These are phyloP conservation scores for Noccaea bulbosa DNA, from an alignment of 345 rosid genomes.

Conservation along the genomic window DNA sequence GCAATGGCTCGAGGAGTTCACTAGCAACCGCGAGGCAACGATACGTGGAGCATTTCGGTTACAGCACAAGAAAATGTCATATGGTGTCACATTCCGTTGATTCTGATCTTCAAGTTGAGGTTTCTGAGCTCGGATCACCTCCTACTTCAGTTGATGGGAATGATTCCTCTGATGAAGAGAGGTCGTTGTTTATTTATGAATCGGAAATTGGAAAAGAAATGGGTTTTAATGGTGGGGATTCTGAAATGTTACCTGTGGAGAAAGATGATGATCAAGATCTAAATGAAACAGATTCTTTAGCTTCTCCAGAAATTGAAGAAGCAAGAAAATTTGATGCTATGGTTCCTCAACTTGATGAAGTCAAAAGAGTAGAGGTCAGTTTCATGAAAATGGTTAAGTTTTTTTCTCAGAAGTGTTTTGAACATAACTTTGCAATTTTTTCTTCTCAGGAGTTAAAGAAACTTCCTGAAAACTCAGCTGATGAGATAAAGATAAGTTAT, in stretches of 20 bases:
- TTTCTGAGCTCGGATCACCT: slow-evolving; percentile 85
- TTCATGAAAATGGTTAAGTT: slow-evolving; percentile 19
- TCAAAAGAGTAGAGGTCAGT: slow-evolving; percentile 49
- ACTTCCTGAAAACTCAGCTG: slow-evolving; percentile 41
- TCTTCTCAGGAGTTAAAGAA: slow-evolving; percentile 44
- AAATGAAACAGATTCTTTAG: slow-evolving; percentile 22
- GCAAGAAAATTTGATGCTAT: slow-evolving; percentile 26
- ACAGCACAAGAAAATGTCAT: slow-evolving; percentile 49
- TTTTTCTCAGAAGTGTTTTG: not conserved
- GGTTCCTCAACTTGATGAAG: slow-evolving; percentile 31
- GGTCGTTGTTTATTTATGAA: slow-evolving; percentile 55
- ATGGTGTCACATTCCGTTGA: slow-evolving; percentile 68
- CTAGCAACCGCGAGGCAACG: slow-evolving; percentile 47
- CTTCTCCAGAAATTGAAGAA: slow-evolving; percentile 37
- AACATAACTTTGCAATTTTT: slow-evolving; percentile 10
- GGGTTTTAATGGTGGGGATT: slow-evolving; percentile 48
- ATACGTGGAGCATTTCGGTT: slow-evolving; percentile 51
- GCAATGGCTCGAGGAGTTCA: slow-evolving; percentile 50
- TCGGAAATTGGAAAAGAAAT: slow-evolving; percentile 55
- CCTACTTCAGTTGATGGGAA: slow-evolving; percentile 59
- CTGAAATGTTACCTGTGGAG: slow-evolving; percentile 22
- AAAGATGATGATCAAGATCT: slow-evolving; percentile 32
- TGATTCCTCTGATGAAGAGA: slow-evolving; percentile 59
- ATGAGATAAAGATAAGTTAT: slow-evolving; percentile 41
- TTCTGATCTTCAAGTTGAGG: slow-evolving; percentile 94